Conservation (phyloP, 2,329 filamentous ascomycete species). For the Pseudogymnoascus verrucosus region DNA sequence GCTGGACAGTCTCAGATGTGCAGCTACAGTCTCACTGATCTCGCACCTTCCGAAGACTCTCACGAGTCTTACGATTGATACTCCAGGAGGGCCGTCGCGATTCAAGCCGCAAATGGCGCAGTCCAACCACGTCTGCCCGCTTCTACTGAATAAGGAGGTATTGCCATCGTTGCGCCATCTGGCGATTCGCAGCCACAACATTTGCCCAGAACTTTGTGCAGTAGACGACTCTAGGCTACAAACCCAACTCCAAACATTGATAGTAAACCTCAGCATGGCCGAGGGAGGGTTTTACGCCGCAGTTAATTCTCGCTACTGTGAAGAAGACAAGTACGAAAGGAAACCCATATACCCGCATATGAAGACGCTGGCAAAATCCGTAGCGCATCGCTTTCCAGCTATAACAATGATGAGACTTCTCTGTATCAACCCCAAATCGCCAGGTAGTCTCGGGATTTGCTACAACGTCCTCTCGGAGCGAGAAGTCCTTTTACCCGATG, state of each 20-base stretch:
- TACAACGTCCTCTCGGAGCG: background rate
- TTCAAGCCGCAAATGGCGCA: background rate
- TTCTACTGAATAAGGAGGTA: background rate
- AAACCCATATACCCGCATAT: background rate
- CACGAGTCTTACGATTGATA: constrained; percentile 8
- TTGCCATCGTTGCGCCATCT: constrained; percentile 3
- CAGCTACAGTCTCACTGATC: background rate
- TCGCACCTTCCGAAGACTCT: background rate
- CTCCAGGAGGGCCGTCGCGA: background rate
- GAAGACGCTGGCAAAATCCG: background rate
- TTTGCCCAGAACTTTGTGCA: background rate
- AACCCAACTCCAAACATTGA: background rate
- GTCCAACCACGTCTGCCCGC: background rate
- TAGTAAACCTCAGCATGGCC: background rate
- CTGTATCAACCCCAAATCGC: background rate
- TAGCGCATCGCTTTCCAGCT: background rate
- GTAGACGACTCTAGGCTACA: background rate
- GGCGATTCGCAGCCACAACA: background rate
- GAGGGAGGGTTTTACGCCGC: background rate
- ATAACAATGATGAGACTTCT: background rate
- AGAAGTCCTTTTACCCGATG: background rate
- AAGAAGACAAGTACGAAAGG: background rate
- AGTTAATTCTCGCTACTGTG: background rate
- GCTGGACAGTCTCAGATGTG: background rate
- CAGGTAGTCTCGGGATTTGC: background rate